Evolutionary conservation across 306 rosid genomes (phyloP).

Genomic region (Senna siamea): DNA sequence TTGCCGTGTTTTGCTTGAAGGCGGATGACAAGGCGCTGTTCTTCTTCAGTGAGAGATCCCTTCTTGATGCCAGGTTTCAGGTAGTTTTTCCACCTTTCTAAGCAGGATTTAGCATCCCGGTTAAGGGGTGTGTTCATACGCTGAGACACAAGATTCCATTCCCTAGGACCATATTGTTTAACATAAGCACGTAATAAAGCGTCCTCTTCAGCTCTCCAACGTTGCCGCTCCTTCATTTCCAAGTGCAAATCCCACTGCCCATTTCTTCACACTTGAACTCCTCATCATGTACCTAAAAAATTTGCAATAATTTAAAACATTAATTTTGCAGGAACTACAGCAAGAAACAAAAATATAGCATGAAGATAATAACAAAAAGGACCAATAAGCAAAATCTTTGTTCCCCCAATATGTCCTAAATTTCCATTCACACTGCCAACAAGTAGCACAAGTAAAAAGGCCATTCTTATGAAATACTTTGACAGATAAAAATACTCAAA

Average conservation of each 20-base stretch:
- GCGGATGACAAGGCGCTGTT: constrained; percentile 73
- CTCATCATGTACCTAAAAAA: constrained; percentile 69
- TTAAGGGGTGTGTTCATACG: constrained; percentile 77
- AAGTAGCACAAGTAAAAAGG: background rate
- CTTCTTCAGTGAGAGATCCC: constrained; percentile 84
- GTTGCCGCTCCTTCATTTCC: constrained; percentile 90
- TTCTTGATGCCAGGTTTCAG: constrained; percentile 87
- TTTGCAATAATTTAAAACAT: constrained; percentile 28
- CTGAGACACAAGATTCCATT: constrained; percentile 90
- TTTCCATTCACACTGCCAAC: background rate
- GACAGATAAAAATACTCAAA: background rate
- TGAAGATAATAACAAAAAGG: background rate
- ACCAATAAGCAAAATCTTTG: background rate
- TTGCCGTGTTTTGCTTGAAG: constrained; percentile 85
- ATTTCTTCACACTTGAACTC: constrained; percentile 59
- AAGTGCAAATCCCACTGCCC: constrained; percentile 55
- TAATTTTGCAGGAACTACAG: constrained; percentile 18
- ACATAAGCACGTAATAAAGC: constrained; percentile 78
- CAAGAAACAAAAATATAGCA: constrained; percentile 2
- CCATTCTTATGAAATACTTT: constrained; percentile 1
- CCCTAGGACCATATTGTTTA: constrained; percentile 86
- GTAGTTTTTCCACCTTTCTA: constrained; percentile 93
- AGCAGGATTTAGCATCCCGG: constrained; percentile 82
- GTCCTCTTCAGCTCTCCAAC: constrained; percentile 87
- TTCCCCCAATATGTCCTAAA: background rate